phyloP scores from a whole-genome alignment of 345 rosid species.

The Cardiospermum halicacabum region DNA sequence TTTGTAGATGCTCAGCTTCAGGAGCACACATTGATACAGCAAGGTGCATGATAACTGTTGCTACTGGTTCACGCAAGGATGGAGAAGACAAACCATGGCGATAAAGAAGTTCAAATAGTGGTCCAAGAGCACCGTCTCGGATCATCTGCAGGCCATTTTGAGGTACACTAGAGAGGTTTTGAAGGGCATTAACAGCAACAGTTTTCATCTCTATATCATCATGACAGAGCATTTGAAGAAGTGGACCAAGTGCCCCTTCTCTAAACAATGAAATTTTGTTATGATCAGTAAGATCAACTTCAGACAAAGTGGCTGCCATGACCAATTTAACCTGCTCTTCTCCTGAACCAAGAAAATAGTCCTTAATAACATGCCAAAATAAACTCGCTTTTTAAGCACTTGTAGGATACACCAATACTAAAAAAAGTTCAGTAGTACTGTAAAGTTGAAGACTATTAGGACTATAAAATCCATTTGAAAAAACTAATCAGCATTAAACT shows the following conservation, averaged over 20 bases:
- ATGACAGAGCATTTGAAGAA: constrained; percentile 22
- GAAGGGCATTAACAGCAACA: constrained; percentile 22
- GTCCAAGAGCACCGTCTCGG: constrained; percentile 19
- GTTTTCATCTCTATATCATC: constrained; percentile 18
- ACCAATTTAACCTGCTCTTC: constrained; percentile 14
- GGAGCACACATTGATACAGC: constrained; percentile 16
- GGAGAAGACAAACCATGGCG: constrained; percentile 26
- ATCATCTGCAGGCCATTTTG: constrained; percentile 28
- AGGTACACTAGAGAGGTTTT: constrained; percentile 21
- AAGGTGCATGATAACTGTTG: constrained; percentile 23
- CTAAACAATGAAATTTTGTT: constrained; percentile 22
- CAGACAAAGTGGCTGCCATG: constrained; percentile 22
- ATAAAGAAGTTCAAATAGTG: constrained; percentile 27
- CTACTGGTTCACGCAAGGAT: constrained; percentile 24
- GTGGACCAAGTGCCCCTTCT: constrained; percentile 22
- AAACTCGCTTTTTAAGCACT: background rate
- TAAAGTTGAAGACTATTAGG: background rate
- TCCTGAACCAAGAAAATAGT: constrained; percentile 12
- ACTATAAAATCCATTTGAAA: background rate
- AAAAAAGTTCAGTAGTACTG: background rate
- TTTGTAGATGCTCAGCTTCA: constrained; percentile 13
- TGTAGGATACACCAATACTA: background rate
- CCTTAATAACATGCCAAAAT: background rate
- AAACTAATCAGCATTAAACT: background rate
- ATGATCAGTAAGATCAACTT: constrained; percentile 24